Percentiles rank a stretch among this genome's conserved stretches.
phyloP scores from a whole-genome alignment of 176 grass and related monocot genomes.

The Elaeis guineensis region DNA sequence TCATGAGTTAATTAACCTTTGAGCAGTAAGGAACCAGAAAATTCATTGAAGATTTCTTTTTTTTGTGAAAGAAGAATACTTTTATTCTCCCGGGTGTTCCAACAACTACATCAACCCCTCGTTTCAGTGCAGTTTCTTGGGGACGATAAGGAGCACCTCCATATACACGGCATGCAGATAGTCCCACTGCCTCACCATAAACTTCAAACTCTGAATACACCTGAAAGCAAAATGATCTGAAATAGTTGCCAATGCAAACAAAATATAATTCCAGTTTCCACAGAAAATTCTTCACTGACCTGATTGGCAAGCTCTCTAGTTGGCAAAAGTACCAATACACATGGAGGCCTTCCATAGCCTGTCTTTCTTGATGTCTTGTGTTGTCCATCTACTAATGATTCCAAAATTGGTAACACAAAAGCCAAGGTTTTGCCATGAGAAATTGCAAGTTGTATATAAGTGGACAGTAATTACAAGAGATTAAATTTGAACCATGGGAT shows the following conservation, averaged over 20 bases:
- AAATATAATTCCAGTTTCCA: no score
- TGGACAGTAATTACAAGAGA: no score
- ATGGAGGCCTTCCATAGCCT: slow-evolving; percentile 56
- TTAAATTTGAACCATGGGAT: no score
- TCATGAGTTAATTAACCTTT: no score
- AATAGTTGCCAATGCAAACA: no score
- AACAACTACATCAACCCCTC: slow-evolving; percentile 83
- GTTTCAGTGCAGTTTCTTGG: slow-evolving; percentile 60
- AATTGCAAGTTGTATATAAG: background rate
- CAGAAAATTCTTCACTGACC: slow-evolving; percentile 23
- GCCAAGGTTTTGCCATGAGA: slow-evolving; percentile 85
- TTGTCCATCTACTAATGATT: slow-evolving; percentile 63
- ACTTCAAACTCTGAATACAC: slow-evolving; percentile 69
- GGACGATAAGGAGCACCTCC: slow-evolving; percentile 64
- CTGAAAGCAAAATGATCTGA: slow-evolving; percentile 23
- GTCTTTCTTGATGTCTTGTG: slow-evolving; percentile 50
- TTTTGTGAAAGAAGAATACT: slow-evolving; percentile 30
- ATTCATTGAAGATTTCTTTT: background rate
- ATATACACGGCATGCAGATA: slow-evolving; percentile 73
- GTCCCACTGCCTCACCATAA: slow-evolving; percentile 56
- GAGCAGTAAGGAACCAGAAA: background rate
- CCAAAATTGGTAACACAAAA: slow-evolving; percentile 90
- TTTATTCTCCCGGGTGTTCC: slow-evolving; percentile 88
- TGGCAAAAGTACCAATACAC: slow-evolving; percentile 73
- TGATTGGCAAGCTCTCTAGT: slow-evolving; percentile 94